These are phyloP conservation scores for Globisporangium ultimum DNA, from an alignment of 352 stramenopile species.

Conservation along the genomic window DNA sequence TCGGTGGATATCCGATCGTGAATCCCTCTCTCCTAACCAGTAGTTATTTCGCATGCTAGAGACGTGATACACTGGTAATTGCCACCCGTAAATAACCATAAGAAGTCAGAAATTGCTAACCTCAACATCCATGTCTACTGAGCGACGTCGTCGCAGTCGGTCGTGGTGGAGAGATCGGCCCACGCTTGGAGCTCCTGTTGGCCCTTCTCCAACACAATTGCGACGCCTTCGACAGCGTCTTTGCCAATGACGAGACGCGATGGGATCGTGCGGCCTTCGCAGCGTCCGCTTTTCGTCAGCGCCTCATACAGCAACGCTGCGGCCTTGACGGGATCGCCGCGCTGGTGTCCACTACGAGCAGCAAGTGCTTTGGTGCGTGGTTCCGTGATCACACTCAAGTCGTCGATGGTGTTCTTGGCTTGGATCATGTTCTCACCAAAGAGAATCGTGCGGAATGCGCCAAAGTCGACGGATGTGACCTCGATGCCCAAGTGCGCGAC, in stretches of 20 bases:
- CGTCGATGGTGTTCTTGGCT: conserved; percentile 14
- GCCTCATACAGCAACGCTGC: conserved; percentile 20
- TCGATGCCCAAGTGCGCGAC: conserved; percentile 30
- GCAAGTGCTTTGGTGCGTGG: conserved; percentile 5
- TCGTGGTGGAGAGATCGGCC: conserved; percentile 12
- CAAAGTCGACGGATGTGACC: conserved; percentile 40
- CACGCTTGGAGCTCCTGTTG: conserved; percentile 18
- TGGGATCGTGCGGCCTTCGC: conserved; percentile 14
- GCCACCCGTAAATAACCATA: too few relatives aligned
- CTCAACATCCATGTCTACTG: too few relatives aligned
- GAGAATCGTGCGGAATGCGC: conserved; percentile 39
- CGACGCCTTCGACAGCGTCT: conserved; percentile 14
- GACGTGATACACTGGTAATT: too few relatives aligned
- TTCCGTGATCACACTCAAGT: conserved; percentile 13
- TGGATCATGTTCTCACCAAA: conserved; percentile 19
- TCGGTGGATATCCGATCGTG: too few relatives aligned
- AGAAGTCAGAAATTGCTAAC: too few relatives aligned
- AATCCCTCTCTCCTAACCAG: too few relatives aligned
- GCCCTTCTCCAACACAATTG: conserved; percentile 9
- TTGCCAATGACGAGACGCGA: conserved; percentile 18
- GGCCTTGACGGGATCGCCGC: conserved; percentile 18
- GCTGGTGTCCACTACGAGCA: conserved; percentile 13
- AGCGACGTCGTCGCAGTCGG: conserved; percentile 18
- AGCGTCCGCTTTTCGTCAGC: conserved; percentile 24
- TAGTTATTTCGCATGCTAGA: too few relatives aligned